Conservation (phyloP, 2,329 filamentous ascomycete species). For the Claviceps humidiphila region DNA sequence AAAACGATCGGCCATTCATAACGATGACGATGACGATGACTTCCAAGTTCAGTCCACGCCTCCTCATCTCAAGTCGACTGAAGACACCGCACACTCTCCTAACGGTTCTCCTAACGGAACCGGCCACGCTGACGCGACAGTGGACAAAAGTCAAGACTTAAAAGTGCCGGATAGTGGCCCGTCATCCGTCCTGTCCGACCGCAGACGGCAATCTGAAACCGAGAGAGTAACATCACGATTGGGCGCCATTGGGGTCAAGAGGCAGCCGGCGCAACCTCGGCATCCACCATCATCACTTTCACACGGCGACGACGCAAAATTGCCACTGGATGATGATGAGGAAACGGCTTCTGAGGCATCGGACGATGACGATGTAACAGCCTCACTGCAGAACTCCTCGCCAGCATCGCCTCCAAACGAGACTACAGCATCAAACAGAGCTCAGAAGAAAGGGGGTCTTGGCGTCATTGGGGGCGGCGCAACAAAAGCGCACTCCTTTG, state of each 20-base stretch:
- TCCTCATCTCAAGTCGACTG: constrained; percentile 19
- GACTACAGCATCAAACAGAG: background rate
- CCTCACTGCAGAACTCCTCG: constrained; percentile 11
- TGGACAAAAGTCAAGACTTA: constrained; percentile 19
- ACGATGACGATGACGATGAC: constrained; percentile 28
- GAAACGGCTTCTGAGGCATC: constrained; percentile 32
- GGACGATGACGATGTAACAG: constrained; percentile 19
- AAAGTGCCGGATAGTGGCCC: constrained; percentile 10
- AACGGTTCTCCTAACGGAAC: constrained; percentile 4
- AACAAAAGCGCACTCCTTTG: constrained; percentile 9
- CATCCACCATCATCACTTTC: constrained; percentile 9
- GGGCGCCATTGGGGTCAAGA: constrained; percentile 23
- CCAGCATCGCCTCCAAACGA: constrained; percentile 14
- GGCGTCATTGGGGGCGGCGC: constrained; percentile 29
- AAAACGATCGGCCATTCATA: constrained; percentile 9
- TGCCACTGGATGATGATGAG: constrained; percentile 15
- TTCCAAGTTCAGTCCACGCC: constrained; percentile 39
- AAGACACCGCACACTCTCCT: constrained; percentile 10
- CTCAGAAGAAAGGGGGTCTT: constrained; percentile 19
- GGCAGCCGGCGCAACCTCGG: constrained; percentile 13
- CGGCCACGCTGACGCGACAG: constrained; percentile 17
- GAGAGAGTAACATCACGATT: constrained; percentile 15
- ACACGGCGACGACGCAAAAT: constrained; percentile 1
- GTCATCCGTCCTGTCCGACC: constrained; percentile 6
- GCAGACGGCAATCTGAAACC: constrained; percentile 8